Evolutionary conservation across 768 basidiomycete species (phyloP).

Genomic region (Phlebiopsis flavidoalba): DNA sequence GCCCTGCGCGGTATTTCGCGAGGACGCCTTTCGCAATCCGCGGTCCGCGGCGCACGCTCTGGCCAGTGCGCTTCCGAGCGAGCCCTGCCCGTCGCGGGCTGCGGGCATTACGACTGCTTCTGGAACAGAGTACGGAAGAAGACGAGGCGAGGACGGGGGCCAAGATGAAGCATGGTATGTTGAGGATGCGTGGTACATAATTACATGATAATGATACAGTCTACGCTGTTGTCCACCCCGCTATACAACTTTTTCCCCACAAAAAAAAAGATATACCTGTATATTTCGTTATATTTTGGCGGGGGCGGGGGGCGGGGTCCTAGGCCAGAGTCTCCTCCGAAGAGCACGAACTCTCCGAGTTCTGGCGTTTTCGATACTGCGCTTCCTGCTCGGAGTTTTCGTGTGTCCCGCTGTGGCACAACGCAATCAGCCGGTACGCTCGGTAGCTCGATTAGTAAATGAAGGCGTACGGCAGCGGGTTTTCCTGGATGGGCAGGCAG

Average conservation of each 20-base stretch:
- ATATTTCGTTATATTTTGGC: slow-evolving; percentile 6
- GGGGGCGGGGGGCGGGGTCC: neutral
- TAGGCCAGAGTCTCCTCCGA: slow-evolving; percentile 1
- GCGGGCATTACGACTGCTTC: too few species aligned
- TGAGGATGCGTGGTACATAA: slow-evolving; percentile 4
- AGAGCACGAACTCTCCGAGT: slow-evolving; percentile 8
- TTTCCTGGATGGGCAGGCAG: slow-evolving; percentile 75
- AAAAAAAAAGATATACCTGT: neutral
- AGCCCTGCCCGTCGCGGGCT: neutral
- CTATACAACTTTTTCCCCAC: neutral
- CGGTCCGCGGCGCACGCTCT: too few species aligned
- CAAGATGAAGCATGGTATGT: neutral
- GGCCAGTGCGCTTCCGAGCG: neutral
- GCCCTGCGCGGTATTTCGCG: neutral
- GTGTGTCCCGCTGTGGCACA: slow-evolving; percentile 45
- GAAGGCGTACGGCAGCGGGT: slow-evolving; percentile 45
- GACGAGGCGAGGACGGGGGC: neutral
- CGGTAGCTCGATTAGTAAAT: neutral
- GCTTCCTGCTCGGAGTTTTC: slow-evolving; percentile 62
- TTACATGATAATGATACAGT: slow-evolving; percentile 13
- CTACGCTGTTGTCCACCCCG: slow-evolving; percentile 5
- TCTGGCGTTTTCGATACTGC: slow-evolving; percentile 41
- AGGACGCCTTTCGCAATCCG: neutral
- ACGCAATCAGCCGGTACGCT: neutral
- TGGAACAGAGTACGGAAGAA: too few species aligned